Conservation (phyloP, 768 basidiomycete genomes). For the Strobilomyces confusus region DNA sequence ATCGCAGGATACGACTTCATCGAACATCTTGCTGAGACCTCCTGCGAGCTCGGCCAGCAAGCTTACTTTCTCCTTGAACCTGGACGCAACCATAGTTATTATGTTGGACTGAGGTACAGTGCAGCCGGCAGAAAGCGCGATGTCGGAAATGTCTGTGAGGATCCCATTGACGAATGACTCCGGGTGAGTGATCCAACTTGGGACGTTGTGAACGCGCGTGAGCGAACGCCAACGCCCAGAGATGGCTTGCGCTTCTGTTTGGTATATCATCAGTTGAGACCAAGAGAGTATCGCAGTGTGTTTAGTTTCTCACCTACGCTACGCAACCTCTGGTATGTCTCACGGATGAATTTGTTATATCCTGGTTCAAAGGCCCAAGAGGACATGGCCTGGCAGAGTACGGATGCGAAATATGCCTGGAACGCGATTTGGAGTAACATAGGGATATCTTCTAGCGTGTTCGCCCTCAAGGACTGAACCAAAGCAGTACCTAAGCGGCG, state of each 20-base stretch:
- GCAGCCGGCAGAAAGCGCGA: constrained; percentile 7
- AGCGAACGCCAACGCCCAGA: constrained; percentile 13
- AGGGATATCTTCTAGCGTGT: constrained; percentile 1
- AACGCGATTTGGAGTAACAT: constrained; percentile 13
- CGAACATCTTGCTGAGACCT: constrained; percentile 7
- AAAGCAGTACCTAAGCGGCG: neutral
- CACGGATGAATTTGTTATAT: constrained; percentile 5
- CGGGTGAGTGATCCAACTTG: neutral
- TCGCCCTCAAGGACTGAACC: constrained; percentile 1
- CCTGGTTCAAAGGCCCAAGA: constrained; percentile 8
- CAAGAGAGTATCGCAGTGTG: neutral
- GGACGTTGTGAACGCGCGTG: constrained; percentile 2
- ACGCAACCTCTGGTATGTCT: constrained; percentile 6
- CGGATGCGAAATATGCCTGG: constrained; percentile 6
- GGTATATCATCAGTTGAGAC: neutral
- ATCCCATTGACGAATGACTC: neutral
- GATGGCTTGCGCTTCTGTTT: constrained; percentile 12
- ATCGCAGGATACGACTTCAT: constrained; percentile 12
- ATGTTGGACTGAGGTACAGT: constrained; percentile 1
- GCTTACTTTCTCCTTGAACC: constrained; percentile 4
- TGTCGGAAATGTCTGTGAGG: constrained; percentile 3
- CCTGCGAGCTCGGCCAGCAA: constrained; percentile 10
- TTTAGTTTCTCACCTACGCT: constrained; percentile 1
- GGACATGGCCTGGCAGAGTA: neutral
- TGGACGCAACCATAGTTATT: neutral